Base-by-base conservation (phyloP, 768 basidiomycete genomes). In the Asterophora lycoperdoides region DNA sequence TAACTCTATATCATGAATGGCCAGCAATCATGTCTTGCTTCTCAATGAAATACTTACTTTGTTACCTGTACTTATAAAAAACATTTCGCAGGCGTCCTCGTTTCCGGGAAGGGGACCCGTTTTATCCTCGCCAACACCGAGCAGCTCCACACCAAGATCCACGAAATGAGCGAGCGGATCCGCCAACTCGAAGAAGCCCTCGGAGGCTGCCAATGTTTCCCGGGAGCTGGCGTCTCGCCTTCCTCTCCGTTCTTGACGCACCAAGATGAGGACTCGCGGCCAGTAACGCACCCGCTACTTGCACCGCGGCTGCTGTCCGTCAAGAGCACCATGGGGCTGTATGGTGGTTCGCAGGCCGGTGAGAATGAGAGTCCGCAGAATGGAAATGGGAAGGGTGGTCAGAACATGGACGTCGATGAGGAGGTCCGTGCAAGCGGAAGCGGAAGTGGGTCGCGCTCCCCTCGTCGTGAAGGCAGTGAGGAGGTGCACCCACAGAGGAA, bases 91-190 rank as follows among this genome's bases (percentile, higher is more conserved):
- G 81, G 81, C 53, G 80, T 81, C 36, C 73, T 83, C 47, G 81
- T 81, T 2, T 83, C 81, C 34, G 81, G 81, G 29, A 81, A 81
- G 60, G 81, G 81, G 44, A 82, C 80, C 46, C 78, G 81, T 61
- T 83, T 83, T 53, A 80, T 83, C 56, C 75, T 84, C 42, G 81
- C 81, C 42, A 82, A 82, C 58, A 82, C 81, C 9, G 81, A 83
- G 57, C 80, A 81, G 56, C 68, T 83, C 10, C 83, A 84, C 53
- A 61, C 69, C 17, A 84, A 82, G 64, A 84, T 84, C 7, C 76
- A 79, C 36, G 77, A 80, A 52, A 83, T 84, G 80, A 81, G 80
- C 60, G 76, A 79, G 51, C 77, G 82, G 36, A 83, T 84, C 56
- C 76, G 80, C 51, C 66, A 73, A 45, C 74, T 84, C 37, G 82